Base-by-base conservation (phyloP, 345 rosid species). In the Tarenaya hassleriana region DNA sequence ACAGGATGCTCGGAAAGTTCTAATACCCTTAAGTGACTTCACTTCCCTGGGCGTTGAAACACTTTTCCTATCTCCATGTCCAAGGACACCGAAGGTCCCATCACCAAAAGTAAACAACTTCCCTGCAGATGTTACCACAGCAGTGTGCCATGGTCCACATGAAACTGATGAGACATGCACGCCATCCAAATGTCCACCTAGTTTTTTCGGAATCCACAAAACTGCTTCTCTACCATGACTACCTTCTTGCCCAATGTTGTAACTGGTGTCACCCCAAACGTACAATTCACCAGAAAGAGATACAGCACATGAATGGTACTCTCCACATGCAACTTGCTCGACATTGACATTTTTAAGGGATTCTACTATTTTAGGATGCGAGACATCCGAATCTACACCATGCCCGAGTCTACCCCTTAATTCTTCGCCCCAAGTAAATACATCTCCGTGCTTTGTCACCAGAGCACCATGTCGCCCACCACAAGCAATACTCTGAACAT, bases 111-210 rank as follows among this genome's bases (percentile, higher is more conserved):
- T 84, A 70, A 76, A 81, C 69, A 84, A 67, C 43, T 84, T 81
- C 58, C 94, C 94, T 14, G 88, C 68, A 50, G 88, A 84, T 24
- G 85, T 78, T 67, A 84, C 88, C 54, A 81, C 79, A 31, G 85
- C 88, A 3, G 92, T 81, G 66, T 84, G 92, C 92, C 92, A 84
- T 17, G 81, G 88, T 50, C 92, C 92, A 73, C 92, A 84, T 16
- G 92, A 78, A 34, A 84, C 68, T 6, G 76, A 84, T 1, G 92
- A 80, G 50, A 81, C 81, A 63, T 81, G 88, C 59, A 84, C 76
- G 62, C 92, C 81, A 60, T 81, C 88, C 60, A 84, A 70, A 38
- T 81, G 88, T n/a, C 88, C 88, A 69, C 64, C 67, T 57, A 84
- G 71, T 49, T 77, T 76, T 59, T 76, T 84, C 4, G 92, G 92